phyloP scores from a whole-genome alignment of 768 basidiomycete species.

The Mycena rebaudengoi region DNA sequence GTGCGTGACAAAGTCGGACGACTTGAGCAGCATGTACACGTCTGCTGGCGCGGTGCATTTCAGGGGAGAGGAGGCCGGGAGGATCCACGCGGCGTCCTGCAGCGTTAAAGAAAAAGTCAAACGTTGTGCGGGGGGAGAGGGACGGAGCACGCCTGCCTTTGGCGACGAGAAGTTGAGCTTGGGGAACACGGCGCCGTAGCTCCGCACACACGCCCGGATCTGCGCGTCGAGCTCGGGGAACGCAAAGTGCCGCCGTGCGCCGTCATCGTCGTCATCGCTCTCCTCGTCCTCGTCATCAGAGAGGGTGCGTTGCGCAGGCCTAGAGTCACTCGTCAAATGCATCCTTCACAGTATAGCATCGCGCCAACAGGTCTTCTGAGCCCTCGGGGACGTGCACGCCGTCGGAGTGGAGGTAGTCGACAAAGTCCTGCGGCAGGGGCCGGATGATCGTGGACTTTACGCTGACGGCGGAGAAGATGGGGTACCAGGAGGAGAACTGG shows the following conservation, averaged over 20 bases:
- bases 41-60: conserved; percentile 90
- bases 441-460: conserved; percentile 81
- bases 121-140: not conserved
- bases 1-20: conserved; percentile 88
- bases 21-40: conserved; percentile 91
- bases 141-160: conserved; percentile 54
- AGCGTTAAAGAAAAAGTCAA: not conserved
- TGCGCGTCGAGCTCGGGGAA: conserved; percentile 85
- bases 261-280: conserved; percentile 40
- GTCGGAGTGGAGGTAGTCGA: conserved; percentile 80
- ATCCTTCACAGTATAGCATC: not conserved
- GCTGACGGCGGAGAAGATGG: conserved; percentile 65
- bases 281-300: conserved; percentile 62
- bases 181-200: conserved; percentile 89
- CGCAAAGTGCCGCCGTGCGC: conserved; percentile 49
- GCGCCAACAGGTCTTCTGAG: conserved; percentile 74
- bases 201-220: conserved; percentile 70
- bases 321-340: conserved; percentile 32
- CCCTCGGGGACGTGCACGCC: conserved; percentile 87
- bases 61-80: conserved; percentile 83
- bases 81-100: conserved; percentile 92
- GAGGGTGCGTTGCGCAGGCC: conserved; percentile 61
- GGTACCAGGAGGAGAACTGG: conserved; percentile 90
- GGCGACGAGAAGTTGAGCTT: conserved; percentile 98
- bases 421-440: conserved; percentile 70